Base-by-base conservation (phyloP, 2,329 filamentous ascomycete genomes). In the Alternaria arborescens region DNA sequence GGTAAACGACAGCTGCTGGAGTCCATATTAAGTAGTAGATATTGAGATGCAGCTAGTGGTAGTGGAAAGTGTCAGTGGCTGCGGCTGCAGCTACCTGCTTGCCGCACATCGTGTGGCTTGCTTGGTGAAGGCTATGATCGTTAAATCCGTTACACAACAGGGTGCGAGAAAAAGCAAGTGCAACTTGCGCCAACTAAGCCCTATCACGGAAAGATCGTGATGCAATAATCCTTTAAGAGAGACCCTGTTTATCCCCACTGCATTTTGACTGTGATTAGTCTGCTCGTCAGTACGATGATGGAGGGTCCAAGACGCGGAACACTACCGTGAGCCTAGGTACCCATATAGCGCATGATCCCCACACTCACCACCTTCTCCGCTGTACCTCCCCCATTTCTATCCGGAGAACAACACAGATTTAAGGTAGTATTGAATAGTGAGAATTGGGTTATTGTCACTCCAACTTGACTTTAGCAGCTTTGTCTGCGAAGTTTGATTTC, bases 321-420 rank as follows among this genome's bases (percentile, higher is more conserved):
- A 50, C 46, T 36, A 50, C 30, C 46, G 46, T 38, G 32, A 50
- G 32, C 26, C 46, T 12, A 14, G 38, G 38, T 22, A 26, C 36
- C 44, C 18, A 52, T 18, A 20, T 57, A 32, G 55, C 47, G 55
- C 47, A 38, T 40, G 6, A 24, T 58, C 47, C 14, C 47, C 40
- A 48, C 28, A 48, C 46, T 34, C 30, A 38, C 46, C 16, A 50
- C 20, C 24, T 38, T 26, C 20, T 22, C 20, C 20, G 16, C n/a
- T 50, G 20, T n/a, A 24, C 22, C 46, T 26, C 24, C 8, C 36
- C 20, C 20, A 22, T 50, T n/a, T 36, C 20, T 36, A 22, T 38
- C 14, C n/a, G 16, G 10, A 38, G 8, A 50, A 50, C 32, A 50
- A 50, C 20, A 50, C 14, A 24, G 2, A 5, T 22, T 24, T 18